These are phyloP conservation scores for Nigrospora sphaerica DNA, from an alignment of 2,329 filamentous ascomycete species.

Conservation along the genomic window DNA sequence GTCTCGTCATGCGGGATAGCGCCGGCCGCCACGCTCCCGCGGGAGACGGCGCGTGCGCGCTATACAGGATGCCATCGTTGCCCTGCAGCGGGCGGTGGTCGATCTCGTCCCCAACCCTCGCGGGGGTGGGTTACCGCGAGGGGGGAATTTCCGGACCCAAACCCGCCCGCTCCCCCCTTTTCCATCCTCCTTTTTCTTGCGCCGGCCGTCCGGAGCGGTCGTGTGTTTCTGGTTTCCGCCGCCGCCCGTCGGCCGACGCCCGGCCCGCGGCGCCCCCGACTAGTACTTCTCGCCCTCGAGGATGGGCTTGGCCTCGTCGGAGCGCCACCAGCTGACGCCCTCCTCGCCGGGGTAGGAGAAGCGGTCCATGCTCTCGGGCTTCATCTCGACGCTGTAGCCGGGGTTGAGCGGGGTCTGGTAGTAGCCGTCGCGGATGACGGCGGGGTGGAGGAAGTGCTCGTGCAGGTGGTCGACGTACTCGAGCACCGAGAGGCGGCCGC, in stretches of 20 bases:
- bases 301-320: slow-evolving; percentile 69
- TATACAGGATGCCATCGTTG: slow-evolving; percentile 25
- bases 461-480: slow-evolving; percentile 93
- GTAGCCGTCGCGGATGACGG: slow-evolving; percentile 74
- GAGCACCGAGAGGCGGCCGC: slow-evolving; percentile 71
- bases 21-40: not conserved
- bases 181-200: slow-evolving; percentile 5
- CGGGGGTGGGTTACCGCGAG: too few species aligned
- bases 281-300: slow-evolving; percentile 55
- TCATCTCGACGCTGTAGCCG: slow-evolving; percentile 93
- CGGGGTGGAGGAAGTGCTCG: slow-evolving; percentile 84
- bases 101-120: too few species aligned
- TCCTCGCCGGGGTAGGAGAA: slow-evolving; percentile 71
- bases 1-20: slow-evolving; percentile 6
- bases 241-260: not conserved
- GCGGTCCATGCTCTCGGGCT: slow-evolving; percentile 74
- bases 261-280: not conserved
- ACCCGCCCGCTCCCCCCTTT: not conserved
- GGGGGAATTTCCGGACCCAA: not conserved
- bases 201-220: not conserved
- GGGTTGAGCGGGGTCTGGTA: slow-evolving; percentile 79
- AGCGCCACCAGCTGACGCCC: slow-evolving; percentile 80
- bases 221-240: not conserved
- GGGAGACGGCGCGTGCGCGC: not conserved
- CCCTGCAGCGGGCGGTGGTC: slow-evolving; percentile 17